Evolutionary conservation across 306 rosid genomes (phyloP), one percentile per base, ranked within the genome.

Genomic region (Vigna nakashimae): DNA sequence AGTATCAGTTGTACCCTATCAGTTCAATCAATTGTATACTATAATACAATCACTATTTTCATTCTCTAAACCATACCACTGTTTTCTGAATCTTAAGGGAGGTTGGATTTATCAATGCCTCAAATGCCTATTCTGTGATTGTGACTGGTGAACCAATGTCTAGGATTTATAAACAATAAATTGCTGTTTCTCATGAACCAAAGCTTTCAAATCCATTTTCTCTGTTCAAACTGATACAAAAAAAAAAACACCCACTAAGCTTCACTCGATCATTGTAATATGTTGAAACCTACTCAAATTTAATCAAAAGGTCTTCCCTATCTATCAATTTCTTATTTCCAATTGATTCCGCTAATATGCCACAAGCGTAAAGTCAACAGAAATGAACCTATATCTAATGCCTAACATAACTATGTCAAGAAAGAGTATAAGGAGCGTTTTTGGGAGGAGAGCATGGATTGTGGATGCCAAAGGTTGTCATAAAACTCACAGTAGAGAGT

Each of bases 401-500:
- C 38, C 69, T 73, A 45, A 45, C 60, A 60, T 16, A 68, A 53
- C 48, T 60, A 32, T 58, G 22, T 17, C 28, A 50, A 26, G 32
- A 28, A 62, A 51, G 24, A 12, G n/a, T 0, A 8, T 7, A 42
- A 9, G 7, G 43, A 42, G n/a, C 22, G 17, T 18, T 57, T 57
- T 22, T 0, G n/a, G 36, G 52, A 10, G 17, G 34, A n/a, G 22
- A 24, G 30, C 6, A 20, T 15, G 26, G 40, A 20, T 2, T 40
- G 28, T 18, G 42, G 51, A 64, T 63, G 75, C 64, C 48, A 65
- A 64, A 48, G 55, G 15, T 56, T 62, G 53, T 59, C 40, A 82
- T 16, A 51, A 46, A 73, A 83, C 98, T 87, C 84, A 95, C 98
- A 81, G 97, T 92, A 49, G 96, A 83, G 34, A 95, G 90, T 82